These are phyloP conservation scores for Pleurotus eryngii DNA, from an alignment of 768 basidiomycete genomes.

Conservation along the genomic window DNA sequence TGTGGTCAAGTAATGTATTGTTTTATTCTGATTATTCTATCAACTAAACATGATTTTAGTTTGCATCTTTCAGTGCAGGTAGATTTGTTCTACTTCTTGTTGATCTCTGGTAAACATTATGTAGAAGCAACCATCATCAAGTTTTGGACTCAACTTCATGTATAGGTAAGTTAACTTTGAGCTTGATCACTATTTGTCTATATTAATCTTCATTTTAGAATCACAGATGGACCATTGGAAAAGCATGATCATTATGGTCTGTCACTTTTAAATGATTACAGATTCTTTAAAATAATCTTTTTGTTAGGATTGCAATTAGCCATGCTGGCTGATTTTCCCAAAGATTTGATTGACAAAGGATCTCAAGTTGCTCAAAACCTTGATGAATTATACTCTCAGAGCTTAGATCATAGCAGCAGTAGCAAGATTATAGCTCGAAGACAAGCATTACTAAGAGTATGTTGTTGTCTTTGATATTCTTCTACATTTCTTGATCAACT, in stretches of 20 bases:
- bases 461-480: neutral
- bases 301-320: constrained; percentile 82
- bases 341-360: constrained; percentile 62
- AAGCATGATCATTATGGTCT: constrained; percentile 72
- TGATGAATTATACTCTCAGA: constrained; percentile 49
- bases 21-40: neutral
- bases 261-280: constrained; percentile 3
- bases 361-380: constrained; percentile 59
- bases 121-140: constrained; percentile 54
- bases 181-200: no score
- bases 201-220: constrained; percentile 36
- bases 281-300: neutral
- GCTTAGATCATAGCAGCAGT: constrained; percentile 61
- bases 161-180: constrained; percentile 53
- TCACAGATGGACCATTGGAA: constrained; percentile 68
- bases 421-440: constrained; percentile 57
- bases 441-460: constrained; percentile 66
- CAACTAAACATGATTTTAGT: constrained; percentile 34
- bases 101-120: neutral
- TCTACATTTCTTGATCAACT: neutral
- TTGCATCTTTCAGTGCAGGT: constrained; percentile 83
- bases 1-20: constrained; percentile 65
- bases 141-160: constrained; percentile 70
- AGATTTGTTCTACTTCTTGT: constrained; percentile 1
- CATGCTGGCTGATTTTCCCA: constrained; percentile 80